Evolutionary conservation across 192 early-diverging fungal species (phyloP).

Genomic region (Gryganskiella cystojenkinii): DNA sequence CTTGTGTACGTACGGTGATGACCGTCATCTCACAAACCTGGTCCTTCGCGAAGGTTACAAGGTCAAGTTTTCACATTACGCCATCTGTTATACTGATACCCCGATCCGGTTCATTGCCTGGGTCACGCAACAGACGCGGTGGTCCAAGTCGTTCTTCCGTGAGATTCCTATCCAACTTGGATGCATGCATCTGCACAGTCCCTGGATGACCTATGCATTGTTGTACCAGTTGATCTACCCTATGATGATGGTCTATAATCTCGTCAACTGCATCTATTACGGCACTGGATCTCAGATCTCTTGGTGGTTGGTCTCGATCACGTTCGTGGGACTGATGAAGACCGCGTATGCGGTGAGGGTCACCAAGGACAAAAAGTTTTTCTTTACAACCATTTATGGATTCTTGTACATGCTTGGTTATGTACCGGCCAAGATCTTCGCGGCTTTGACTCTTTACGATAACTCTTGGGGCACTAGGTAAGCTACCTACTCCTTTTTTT

Average conservation of each 20-base stretch:
- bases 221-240: slow-evolving; percentile 65
- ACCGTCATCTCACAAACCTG: slow-evolving; percentile 64
- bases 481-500: not conserved
- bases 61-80: slow-evolving; percentile 59
- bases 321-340: slow-evolving; percentile 49
- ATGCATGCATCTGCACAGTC: slow-evolving; percentile 58
- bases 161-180: slow-evolving; percentile 52
- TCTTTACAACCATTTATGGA: slow-evolving; percentile 58
- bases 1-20: slow-evolving; percentile 69
- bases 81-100: slow-evolving; percentile 65
- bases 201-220: slow-evolving; percentile 64
- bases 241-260: slow-evolving; percentile 59
- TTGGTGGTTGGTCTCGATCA: slow-evolving; percentile 47
- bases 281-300: slow-evolving; percentile 4
- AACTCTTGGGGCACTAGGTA: slow-evolving; percentile 62
- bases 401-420: slow-evolving; percentile 58
- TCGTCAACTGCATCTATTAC: slow-evolving; percentile 32
- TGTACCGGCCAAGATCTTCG: slow-evolving; percentile 63
- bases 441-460: slow-evolving; percentile 62
- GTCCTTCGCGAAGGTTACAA: slow-evolving; percentile 51
- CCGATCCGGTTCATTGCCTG: slow-evolving; percentile 58
- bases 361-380: slow-evolving; percentile 45
- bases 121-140: slow-evolving; percentile 67
- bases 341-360: slow-evolving; percentile 44
- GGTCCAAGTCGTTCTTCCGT: slow-evolving; percentile 67